Evolutionary conservation across 225 moss, liverwort and hornwort genomes (phyloP).

Genomic region (Neckera pumila): DNA sequence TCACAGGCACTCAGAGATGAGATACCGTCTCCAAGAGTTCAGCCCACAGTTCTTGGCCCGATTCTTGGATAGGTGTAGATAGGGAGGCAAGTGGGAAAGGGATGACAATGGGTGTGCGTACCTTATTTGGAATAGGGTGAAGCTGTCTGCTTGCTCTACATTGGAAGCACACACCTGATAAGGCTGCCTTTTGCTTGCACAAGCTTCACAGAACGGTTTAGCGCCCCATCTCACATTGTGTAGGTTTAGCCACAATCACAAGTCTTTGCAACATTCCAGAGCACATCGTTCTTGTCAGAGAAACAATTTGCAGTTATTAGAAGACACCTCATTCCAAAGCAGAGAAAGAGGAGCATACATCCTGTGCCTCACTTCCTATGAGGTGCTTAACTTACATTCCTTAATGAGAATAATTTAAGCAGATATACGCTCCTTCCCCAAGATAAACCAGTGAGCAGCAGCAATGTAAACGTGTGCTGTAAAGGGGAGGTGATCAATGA

Average conservation of each 20-base stretch:
- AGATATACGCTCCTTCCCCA: too few relatives aligned
- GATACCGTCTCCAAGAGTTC: not conserved
- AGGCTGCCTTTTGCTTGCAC: constrained; percentile 47
- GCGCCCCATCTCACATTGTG: constrained; percentile 46
- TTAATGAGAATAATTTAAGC: too few relatives aligned
- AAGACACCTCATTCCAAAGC: not conserved
- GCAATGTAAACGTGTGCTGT: too few relatives aligned
- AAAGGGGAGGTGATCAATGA: too few relatives aligned
- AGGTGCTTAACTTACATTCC: too few relatives aligned
- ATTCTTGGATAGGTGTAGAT: not conserved
- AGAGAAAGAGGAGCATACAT: not conserved
- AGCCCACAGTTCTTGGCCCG: not conserved
- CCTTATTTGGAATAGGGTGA: not conserved
- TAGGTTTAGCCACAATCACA: constrained; percentile 8
- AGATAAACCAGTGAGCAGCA: too few relatives aligned
- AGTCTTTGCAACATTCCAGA: constrained; percentile 1
- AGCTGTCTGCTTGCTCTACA: not conserved
- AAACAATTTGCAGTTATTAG: not conserved
- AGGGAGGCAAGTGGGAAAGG: not conserved
- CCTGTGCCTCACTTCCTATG: not conserved
- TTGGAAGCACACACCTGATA: not conserved
- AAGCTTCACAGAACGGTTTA: constrained; percentile 39
- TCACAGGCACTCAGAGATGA: not conserved
- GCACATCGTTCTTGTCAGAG: not conserved
- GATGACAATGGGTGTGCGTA: not conserved